Evolutionary conservation across 176 grass and related monocot genomes (phyloP).

Genomic region (Stipa capillata): DNA sequence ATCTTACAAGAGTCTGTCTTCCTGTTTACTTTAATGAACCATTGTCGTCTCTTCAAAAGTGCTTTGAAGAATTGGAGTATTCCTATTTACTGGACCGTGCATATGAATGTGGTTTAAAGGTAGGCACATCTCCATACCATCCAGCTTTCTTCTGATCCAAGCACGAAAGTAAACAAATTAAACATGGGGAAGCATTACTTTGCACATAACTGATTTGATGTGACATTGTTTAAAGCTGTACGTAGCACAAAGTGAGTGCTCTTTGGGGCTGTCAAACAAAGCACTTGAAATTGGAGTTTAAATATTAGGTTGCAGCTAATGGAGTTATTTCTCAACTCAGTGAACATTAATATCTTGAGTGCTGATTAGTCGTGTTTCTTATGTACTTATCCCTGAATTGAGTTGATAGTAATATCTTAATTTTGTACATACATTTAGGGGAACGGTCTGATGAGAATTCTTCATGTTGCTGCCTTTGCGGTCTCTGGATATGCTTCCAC

Average conservation of each 20-base stretch:
- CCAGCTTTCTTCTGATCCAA: background rate
- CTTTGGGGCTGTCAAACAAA: background rate
- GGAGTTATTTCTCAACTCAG: background rate
- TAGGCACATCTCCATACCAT: slow-evolving; percentile 12
- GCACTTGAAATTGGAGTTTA: slow-evolving; percentile 1
- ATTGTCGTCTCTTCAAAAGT: slow-evolving; percentile 80
- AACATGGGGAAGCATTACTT: background rate
- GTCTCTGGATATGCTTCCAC: slow-evolving; percentile 87
- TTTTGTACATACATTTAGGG: slow-evolving; percentile 44
- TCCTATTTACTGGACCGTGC: slow-evolving; percentile 79
- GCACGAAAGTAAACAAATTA: background rate
- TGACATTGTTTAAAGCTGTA: slow-evolving; percentile 32
- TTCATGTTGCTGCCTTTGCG: slow-evolving; percentile 88
- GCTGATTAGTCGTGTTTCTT: background rate
- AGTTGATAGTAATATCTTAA: slow-evolving; percentile 20
- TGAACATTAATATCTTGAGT: background rate
- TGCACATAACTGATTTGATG: too few relatives aligned
- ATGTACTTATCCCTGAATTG: background rate
- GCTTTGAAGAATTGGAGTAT: slow-evolving; percentile 91
- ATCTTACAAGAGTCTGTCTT: slow-evolving; percentile 87
- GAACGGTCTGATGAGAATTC: slow-evolving; percentile 76
- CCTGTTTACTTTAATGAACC: slow-evolving; percentile 95
- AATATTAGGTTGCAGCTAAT: background rate
- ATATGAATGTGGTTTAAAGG: slow-evolving; percentile 44
- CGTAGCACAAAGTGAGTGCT: background rate